These are phyloP conservation scores for Mariannaea sp. DNA, from an alignment of 2,329 filamentous ascomycete genomes.

Conservation along the genomic window DNA sequence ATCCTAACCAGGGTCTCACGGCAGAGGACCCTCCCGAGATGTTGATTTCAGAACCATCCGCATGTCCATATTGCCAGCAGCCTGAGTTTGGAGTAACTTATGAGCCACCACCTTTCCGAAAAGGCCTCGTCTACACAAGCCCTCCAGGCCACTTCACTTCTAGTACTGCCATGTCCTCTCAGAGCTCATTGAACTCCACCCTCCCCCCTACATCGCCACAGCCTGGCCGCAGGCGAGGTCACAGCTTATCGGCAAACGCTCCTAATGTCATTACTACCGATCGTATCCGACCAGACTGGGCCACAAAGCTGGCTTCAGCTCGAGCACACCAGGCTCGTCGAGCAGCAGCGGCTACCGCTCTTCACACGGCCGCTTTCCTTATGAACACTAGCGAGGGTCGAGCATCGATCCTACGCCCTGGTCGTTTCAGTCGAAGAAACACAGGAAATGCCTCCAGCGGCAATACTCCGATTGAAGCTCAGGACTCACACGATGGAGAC, in stretches of 20 bases:
- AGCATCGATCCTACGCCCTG: conserved; percentile 47
- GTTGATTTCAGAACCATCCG: conserved; percentile 87
- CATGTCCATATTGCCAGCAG: conserved; percentile 93
- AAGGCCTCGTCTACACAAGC: conserved; percentile 74
- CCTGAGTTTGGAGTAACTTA: conserved; percentile 97
- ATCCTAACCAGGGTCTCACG: conserved; percentile 44
- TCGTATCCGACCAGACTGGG: conserved; percentile 91
- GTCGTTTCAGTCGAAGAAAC: conserved; percentile 63
- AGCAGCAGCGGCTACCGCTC: conserved; percentile 88
- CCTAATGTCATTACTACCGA: conserved; percentile 92
- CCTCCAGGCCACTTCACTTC: conserved; percentile 45
- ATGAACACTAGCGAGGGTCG: conserved; percentile 68
- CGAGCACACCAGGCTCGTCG: conserved; percentile 83
- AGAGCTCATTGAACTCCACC: conserved; percentile 73
- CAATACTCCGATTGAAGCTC: conserved; percentile 35
- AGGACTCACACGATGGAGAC: conserved; percentile 28
- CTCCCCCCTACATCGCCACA: conserved; percentile 49
- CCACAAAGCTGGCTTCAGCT: conserved; percentile 83
- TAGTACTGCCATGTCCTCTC: conserved; percentile 81
- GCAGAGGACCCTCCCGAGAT: conserved; percentile 62
- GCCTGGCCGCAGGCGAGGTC: conserved; percentile 52
- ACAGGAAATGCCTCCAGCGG: conserved; percentile 46
- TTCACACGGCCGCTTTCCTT: conserved; percentile 93
- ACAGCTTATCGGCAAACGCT: conserved; percentile 77
- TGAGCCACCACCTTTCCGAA: conserved; percentile 82